Conservation (phyloP, 495 filamentous ascomycete genomes). For the Talaromyces nanjingensis region DNA sequence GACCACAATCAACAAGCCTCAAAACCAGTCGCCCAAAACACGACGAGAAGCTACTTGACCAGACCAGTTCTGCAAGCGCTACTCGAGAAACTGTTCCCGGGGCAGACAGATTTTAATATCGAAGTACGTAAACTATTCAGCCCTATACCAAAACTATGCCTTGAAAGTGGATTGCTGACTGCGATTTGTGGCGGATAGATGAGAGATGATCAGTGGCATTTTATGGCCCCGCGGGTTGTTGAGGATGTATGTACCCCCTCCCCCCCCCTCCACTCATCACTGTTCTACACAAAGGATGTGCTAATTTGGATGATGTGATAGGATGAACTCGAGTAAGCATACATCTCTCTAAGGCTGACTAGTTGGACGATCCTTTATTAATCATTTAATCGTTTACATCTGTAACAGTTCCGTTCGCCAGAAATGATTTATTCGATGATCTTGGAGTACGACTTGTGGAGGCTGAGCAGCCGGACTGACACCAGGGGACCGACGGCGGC, state of each 20-base stretch:
- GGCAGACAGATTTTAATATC: conserved; percentile 11
- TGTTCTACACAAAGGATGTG: no score
- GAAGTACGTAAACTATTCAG: background rate
- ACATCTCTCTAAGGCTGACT: background rate
- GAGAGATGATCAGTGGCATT: conserved; percentile 10
- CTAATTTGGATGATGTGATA: background rate
- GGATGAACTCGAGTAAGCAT: conserved; percentile 5
- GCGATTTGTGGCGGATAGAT: background rate
- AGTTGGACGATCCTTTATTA: background rate
- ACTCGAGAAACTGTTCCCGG: conserved; percentile 26
- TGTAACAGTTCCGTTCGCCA: background rate
- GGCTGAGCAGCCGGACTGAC: background rate
- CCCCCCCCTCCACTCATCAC: background rate
- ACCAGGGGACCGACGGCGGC: background rate
- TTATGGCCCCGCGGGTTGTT: background rate
- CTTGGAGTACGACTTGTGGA: background rate
- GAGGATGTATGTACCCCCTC: conserved; percentile 2
- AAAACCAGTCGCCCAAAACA: conserved; percentile 5
- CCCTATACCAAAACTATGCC: background rate
- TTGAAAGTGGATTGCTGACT: background rate
- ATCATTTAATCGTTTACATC: background rate
- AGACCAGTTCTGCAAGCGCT: conserved; percentile 22
- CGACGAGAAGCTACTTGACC: conserved; percentile 20
- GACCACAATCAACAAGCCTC: background rate
- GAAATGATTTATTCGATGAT: background rate